phyloP scores from a whole-genome alignment of 306 rosid species.

The Fragaria vesca region DNA sequence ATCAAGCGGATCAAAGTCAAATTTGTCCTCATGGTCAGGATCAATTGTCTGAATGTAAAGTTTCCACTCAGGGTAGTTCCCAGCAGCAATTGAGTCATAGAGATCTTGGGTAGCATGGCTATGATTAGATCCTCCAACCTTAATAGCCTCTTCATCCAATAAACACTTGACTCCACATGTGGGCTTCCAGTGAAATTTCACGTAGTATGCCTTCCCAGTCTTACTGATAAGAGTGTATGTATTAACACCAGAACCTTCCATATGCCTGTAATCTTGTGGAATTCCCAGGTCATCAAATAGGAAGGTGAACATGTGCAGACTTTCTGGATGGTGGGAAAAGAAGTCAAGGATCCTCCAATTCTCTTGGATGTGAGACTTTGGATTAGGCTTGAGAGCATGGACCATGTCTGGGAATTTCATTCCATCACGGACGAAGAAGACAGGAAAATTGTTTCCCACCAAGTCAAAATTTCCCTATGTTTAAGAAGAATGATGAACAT shows the following conservation, averaged over 20 bases:
- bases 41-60: slow-evolving; percentile 86
- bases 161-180: slow-evolving; percentile 75
- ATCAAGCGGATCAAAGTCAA: slow-evolving; percentile 94
- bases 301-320: slow-evolving; percentile 82
- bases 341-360: slow-evolving; percentile 85
- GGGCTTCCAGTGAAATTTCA: slow-evolving; percentile 90
- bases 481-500: slow-evolving; percentile 14
- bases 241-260: slow-evolving; percentile 93
- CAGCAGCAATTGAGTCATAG: slow-evolving; percentile 88
- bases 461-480: slow-evolving; percentile 92
- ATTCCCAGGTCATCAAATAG: slow-evolving; percentile 81
- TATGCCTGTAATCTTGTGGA: slow-evolving; percentile 93
- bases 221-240: slow-evolving; percentile 76
- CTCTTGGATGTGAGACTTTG: slow-evolving; percentile 93
- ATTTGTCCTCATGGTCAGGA: slow-evolving; percentile 80
- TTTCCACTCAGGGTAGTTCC: slow-evolving; percentile 98
- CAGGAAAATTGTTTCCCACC: slow-evolving; percentile 91
- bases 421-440: slow-evolving; percentile 80
- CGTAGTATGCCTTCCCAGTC: slow-evolving; percentile 74
- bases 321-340: slow-evolving; percentile 93
- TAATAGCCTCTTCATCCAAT: slow-evolving; percentile 81
- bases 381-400: slow-evolving; percentile 92
- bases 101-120: slow-evolving; percentile 97
- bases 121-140: slow-evolving; percentile 89
- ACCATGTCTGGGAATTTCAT: slow-evolving; percentile 94